These are phyloP conservation scores for Eimeria tenella DNA, from an alignment of 169 alveolate species.

Conservation along the genomic window DNA sequence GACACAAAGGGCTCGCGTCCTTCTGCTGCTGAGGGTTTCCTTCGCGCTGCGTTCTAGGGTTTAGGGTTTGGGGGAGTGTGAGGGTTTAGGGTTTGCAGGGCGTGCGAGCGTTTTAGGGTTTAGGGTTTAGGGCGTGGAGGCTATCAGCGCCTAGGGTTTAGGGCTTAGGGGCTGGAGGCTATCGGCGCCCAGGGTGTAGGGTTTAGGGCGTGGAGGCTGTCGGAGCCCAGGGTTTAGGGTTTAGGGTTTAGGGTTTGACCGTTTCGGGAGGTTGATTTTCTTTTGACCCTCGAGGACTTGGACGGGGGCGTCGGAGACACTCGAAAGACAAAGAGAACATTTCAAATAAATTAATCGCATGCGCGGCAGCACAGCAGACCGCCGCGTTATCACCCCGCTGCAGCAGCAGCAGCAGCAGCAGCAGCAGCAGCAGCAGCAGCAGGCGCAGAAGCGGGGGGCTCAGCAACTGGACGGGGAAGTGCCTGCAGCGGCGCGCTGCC, in stretches of 20 bases:
- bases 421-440: neutral
- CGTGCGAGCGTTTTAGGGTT: too few species aligned
- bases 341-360: slow-evolving; percentile 47
- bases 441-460: slow-evolving; percentile 35
- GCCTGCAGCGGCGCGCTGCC: slow-evolving; percentile 19
- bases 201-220: neutral
- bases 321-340: slow-evolving; percentile 21
- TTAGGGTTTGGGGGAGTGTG: too few species aligned
- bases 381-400: slow-evolving; percentile 10
- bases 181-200: neutral
- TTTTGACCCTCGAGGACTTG: slow-evolving; percentile 43
- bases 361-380: slow-evolving; percentile 44
- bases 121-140: too few species aligned
- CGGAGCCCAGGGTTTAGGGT: neutral
- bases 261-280: slow-evolving; percentile 33
- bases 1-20: slow-evolving; percentile 32
- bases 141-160: too few species aligned
- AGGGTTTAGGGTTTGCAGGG: too few species aligned
- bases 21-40: too few species aligned
- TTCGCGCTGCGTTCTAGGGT: too few species aligned
- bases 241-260: slow-evolving; percentile 3
- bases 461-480: slow-evolving; percentile 23
- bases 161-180: neutral
- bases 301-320: slow-evolving; percentile 36
- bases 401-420: neutral